A percentile compares a stretch with the other conserved stretches of the same genome.
Conservation (phyloP, 768 basidiomycete species). For the Termitomyces sp. region DNA sequence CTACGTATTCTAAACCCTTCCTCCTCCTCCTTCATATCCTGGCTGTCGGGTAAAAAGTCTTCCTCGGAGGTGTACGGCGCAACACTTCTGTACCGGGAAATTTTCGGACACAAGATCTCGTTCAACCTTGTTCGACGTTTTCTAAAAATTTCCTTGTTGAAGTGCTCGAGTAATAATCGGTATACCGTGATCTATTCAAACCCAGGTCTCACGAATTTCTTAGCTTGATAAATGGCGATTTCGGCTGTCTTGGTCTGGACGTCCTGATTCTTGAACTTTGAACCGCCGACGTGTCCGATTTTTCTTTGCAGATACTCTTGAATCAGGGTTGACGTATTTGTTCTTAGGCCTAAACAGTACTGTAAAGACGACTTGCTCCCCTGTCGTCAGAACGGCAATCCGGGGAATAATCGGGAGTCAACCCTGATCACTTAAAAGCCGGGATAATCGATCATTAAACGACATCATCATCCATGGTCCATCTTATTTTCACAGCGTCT, state of each 20-base stretch:
- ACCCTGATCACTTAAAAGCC: slow-evolving; percentile 12
- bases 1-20: background rate
- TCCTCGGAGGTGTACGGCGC: background rate
- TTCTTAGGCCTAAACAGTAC: background rate
- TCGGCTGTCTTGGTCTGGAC: background rate
- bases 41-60: background rate
- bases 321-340: background rate
- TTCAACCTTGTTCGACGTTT: background rate
- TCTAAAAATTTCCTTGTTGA: background rate
- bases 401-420: slow-evolving; percentile 13
- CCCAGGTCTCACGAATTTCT: background rate
- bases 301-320: background rate
- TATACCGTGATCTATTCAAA: background rate
- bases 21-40: background rate
- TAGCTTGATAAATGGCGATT: background rate
- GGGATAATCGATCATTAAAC: slow-evolving; percentile 9
- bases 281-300: background rate
- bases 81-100: background rate
- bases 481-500: slow-evolving; percentile 57
- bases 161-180: background rate
- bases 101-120: background rate
- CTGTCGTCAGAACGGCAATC: background rate
- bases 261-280: background rate
- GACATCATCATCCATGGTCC: slow-evolving; percentile 21
- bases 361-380: too few relatives aligned